Evolutionary conservation across 75 land plant genomes (phyloP).

Genomic region (Pinus albicaulis): DNA sequence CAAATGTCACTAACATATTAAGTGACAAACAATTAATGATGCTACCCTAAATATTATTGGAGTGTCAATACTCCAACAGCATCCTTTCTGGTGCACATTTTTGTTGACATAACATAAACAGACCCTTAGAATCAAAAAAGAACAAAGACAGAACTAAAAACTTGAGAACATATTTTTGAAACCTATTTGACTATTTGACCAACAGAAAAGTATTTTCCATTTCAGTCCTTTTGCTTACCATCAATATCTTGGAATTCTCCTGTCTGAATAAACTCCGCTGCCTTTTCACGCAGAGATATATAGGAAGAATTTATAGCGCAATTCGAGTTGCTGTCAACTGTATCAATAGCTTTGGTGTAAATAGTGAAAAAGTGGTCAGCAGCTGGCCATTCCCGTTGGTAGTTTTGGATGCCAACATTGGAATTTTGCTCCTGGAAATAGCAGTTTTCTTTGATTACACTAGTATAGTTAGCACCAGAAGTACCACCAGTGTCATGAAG

Average conservation of each 20-base stretch:
- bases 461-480: background rate
- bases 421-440: conserved; percentile 4
- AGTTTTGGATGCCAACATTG: conserved; percentile 3
- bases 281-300: conserved; percentile 5
- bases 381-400: background rate
- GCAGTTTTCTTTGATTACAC: background rate
- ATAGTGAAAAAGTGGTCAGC: background rate
- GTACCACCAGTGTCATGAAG: background rate
- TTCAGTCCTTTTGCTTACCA: background rate
- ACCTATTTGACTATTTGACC: conserved; percentile 3
- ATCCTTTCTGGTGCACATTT: background rate
- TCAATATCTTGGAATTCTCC: conserved; percentile 5
- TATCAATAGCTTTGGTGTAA: background rate
- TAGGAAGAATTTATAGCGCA: background rate
- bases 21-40: too few species aligned
- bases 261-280: conserved; percentile 5
- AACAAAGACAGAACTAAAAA: background rate
- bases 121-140: background rate
- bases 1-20: too few species aligned
- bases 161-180: background rate
- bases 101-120: background rate
- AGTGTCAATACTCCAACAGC: too few species aligned
- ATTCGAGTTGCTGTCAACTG: background rate
- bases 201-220: background rate
- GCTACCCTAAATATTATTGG: too few species aligned